Conservation (phyloP, 2,329 filamentous ascomycete genomes). For the Fusarium hainanense region DNA sequence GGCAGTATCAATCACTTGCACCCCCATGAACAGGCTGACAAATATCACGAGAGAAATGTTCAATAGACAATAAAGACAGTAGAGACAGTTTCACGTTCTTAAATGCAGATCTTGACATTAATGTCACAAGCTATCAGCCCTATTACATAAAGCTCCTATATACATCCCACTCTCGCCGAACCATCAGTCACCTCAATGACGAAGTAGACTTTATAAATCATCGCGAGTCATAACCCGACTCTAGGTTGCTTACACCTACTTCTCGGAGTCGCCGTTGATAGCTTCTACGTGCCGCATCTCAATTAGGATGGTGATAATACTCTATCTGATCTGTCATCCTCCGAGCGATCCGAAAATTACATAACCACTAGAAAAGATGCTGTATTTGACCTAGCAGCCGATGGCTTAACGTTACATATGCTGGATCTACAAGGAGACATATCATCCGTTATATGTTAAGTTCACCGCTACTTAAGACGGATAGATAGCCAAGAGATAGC, state of each 20-base stretch:
- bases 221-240: background rate
- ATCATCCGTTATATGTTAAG: background rate
- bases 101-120: background rate
- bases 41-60: background rate
- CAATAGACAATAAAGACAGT: background rate
- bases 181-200: background rate
- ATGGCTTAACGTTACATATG: constrained; percentile 2
- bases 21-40: background rate
- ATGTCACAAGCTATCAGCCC: background rate
- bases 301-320: background rate
- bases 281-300: constrained; percentile 3
- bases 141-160: background rate
- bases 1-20: constrained; percentile 10
- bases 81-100: too few species aligned
- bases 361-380: background rate
- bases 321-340: constrained; percentile 1
- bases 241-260: constrained; percentile 17
- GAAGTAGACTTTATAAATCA: background rate
- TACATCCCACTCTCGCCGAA: background rate
- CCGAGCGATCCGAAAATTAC: constrained; percentile 22
- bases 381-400: background rate
- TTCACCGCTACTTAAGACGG: constrained; percentile 11
- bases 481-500: background rate
- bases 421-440: background rate
- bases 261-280: constrained; percentile 30